Percentiles rank a stretch among this genome's conserved stretches.
Conservation (phyloP, 2,329 filamentous ascomycete genomes). For the Pyrenochaeta sp. region DNA sequence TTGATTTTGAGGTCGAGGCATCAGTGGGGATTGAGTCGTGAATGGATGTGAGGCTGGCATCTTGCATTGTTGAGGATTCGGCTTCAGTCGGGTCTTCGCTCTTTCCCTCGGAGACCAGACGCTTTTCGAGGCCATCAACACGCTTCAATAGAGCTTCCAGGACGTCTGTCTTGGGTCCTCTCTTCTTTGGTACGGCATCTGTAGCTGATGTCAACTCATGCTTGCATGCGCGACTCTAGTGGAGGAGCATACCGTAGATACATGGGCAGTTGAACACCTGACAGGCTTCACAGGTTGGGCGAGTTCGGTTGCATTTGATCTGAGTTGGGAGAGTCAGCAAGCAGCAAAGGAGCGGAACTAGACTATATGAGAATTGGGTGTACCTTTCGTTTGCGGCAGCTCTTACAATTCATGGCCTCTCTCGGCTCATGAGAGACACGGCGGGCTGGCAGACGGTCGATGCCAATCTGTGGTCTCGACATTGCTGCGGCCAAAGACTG, state of each 20-base stretch:
- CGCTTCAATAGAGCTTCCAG: conserved; percentile 83
- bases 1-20: conserved; percentile 25
- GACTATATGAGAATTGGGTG: conserved; percentile 1
- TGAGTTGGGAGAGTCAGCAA: conserved; percentile 45
- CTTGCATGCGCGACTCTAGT: conserved; percentile 8
- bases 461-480: conserved; percentile 79
- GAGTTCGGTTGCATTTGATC: conserved; percentile 91
- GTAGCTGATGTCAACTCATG: conserved; percentile 20
- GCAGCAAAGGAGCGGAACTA: background rate
- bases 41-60: no score
- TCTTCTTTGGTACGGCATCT: conserved; percentile 90
- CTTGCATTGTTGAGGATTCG: conserved; percentile 32
- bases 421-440: conserved; percentile 77
- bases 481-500: conserved; percentile 55
- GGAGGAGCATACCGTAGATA: conserved; percentile 72
- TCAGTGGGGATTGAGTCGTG: conserved; percentile 29
- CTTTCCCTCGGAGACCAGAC: conserved; percentile 66
- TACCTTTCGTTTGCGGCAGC: conserved; percentile 90
- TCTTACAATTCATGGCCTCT: conserved; percentile 96
- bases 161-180: conserved; percentile 89
- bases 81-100: conserved; percentile 49
- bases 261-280: conserved; percentile 89
- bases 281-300: conserved; percentile 86
- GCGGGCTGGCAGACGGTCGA: conserved; percentile 77
- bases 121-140: conserved; percentile 83